Evolutionary conservation across 768 basidiomycete genomes (phyloP), one percentile per base, ranked within the genome.

Genomic region (Clitopilus hobsonii): DNA sequence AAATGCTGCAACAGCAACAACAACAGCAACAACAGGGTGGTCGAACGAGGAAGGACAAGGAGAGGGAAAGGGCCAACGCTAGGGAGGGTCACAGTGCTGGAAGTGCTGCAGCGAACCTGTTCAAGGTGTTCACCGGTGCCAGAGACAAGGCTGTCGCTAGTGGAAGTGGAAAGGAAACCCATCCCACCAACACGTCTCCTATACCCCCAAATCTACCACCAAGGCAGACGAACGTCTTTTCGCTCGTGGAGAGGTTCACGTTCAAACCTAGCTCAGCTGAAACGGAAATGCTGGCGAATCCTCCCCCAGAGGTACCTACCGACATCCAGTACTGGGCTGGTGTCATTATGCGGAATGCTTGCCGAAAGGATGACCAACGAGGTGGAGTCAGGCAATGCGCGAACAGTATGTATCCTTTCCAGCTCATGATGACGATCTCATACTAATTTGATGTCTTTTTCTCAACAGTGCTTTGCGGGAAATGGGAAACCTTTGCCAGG

Each of bases 281-380:
- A 64, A 81, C 80, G 18, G 84, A 87, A 58, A 73, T 87, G 52
- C 18, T 45, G 41, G 82, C 82, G 5, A 84, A 83, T 53, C 83
- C 85, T 0, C 86, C 83, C 4, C 86, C 88, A 2, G 78, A 84
- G 49, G 72, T 94, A 6, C 93, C 94, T 0, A 76, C 80, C 8
- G 96, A 98, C 68, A 96, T 99, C 22, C 93, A 97, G 70, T 97
- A 98, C 63, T 98, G 97, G 97, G 97, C 96, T 0, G 94, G 94
- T 2, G 96, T 98, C n/a, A 97, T 98, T 65, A 99, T 98, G 97
- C 82, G 97, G 52, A 99, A 99, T 68, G 97, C 97, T 11, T 99
- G 97, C 72, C 77, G 96, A 67, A 98, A 99, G 74, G 97, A 98
- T 62, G 96, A 98, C 59, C 84, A 79, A 49, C 74, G 87, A 29